These are phyloP conservation scores for Hirschfeldia incana DNA, from an alignment of 345 rosid genomes.

Conservation along the genomic window DNA sequence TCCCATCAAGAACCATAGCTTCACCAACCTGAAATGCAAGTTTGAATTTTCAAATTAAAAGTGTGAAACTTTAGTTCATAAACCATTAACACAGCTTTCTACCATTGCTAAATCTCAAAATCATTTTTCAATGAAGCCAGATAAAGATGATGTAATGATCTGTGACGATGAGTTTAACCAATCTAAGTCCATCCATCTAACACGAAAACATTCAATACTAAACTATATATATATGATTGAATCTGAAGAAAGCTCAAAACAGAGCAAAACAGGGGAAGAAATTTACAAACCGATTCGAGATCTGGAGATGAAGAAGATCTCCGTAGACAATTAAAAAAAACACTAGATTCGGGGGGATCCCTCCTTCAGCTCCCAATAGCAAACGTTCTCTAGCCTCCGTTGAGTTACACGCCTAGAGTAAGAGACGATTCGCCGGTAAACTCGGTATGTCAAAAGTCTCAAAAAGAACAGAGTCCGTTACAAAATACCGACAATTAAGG, in stretches of 20 bases:
- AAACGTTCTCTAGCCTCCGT: slow-evolving; percentile 1
- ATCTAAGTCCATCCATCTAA: neutral
- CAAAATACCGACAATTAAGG: slow-evolving; percentile 20
- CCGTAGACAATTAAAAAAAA: neutral
- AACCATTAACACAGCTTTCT: neutral
- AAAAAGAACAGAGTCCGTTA: slow-evolving; percentile 20
- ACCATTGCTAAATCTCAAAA: neutral
- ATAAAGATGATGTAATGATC: neutral
- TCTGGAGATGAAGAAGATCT: slow-evolving; percentile 29
- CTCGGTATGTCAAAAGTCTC: slow-evolving; percentile 17
- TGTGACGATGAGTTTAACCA: neutral
- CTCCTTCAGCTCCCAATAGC: neutral
- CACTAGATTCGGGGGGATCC: neutral
- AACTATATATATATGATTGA: neutral
- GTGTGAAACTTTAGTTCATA: neutral
- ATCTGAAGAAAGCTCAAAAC: neutral
- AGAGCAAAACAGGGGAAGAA: slow-evolving; percentile 20
- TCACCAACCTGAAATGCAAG: slow-evolving; percentile 25
- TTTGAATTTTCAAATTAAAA: neutral
- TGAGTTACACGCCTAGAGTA: slow-evolving; percentile 12
- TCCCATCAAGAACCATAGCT: slow-evolving; percentile 71
- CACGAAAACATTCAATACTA: neutral
- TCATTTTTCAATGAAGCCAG: neutral
- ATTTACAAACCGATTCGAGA: slow-evolving; percentile 10
- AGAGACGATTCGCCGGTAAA: slow-evolving; percentile 26